phyloP scores from a whole-genome alignment of 176 grass and related monocot species.

The Bolboschoenus planiculmis region DNA sequence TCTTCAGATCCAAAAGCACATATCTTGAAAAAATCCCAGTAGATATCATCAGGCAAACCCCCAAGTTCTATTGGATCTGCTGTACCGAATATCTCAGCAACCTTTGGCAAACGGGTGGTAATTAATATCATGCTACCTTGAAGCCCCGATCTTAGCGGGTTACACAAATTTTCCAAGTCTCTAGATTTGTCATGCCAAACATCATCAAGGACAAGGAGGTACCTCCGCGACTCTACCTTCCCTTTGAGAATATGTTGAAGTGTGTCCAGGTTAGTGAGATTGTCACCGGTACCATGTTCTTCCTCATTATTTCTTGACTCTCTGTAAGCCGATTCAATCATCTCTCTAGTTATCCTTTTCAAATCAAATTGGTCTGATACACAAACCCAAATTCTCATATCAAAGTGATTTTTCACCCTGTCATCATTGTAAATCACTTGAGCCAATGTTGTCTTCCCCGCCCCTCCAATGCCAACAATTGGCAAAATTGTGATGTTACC shows the following conservation, averaged over 20 bases:
- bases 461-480: slow-evolving; percentile 24
- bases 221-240: neutral
- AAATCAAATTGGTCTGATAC: slow-evolving; percentile 30
- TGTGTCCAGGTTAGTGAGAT: slow-evolving; percentile 2
- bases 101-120: slow-evolving; percentile 23
- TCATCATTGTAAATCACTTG: slow-evolving; percentile 19
- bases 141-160: neutral
- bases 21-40: slow-evolving; percentile 25
- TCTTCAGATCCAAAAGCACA: slow-evolving; percentile 19
- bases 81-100: neutral
- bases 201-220: slow-evolving; percentile 38
- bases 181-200: slow-evolving; percentile 22
- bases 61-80: neutral
- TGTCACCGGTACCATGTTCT: neutral
- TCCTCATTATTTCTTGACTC: neutral
- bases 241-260: neutral
- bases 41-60: neutral
- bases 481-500: slow-evolving; percentile 11
- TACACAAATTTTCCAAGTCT: slow-evolving; percentile 12
- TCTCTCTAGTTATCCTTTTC: slow-evolving; percentile 24
- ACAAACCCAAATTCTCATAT: slow-evolving; percentile 29
- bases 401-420: slow-evolving; percentile 1
- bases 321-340: neutral
- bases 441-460: slow-evolving; percentile 34
- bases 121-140: slow-evolving; percentile 33